Base-by-base conservation (phyloP, 148 eudicot genomes). In the Selenicereus undatus region DNA sequence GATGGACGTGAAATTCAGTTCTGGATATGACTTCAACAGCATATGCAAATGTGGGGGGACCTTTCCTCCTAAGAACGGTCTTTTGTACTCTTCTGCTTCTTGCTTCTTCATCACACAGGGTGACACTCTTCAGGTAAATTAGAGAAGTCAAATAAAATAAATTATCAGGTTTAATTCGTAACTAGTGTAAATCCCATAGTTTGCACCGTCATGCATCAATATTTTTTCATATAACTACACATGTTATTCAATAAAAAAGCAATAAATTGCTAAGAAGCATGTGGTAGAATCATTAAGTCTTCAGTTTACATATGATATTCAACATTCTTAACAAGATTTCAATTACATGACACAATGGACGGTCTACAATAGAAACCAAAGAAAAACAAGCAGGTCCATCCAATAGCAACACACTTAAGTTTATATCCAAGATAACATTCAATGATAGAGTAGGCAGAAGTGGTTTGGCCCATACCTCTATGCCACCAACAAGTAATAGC, bases 21-120 rank as follows among this genome's bases (percentile, higher is more conserved):
- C 86, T 91, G 24, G 99, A 93, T 75, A 92, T 84, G 90, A 96
- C 84, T 89, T 96, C 99, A 83, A 96, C 94, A 68, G 99, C 99
- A 87, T 97, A 93, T 60, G 97, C 88, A 85, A 96, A 96, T 52
- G 95, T 89, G 32, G 26, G 99, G 91, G 97, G 94, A 24, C 99
- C 99, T 88, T 96, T 96, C 85, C 99, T 93, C 88, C 93, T 98
- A 77, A 96, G 99, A 79, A 96, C 93, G 8, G 99, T 96, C 88
- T 96, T 96, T 86, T 92, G 97, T 82, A 96, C 99, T 84, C 92
- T 96, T 90, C 99, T 92, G 90, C 91, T 87, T 80, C 93, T 88
- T 14, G 99, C 99, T 90, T 96, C 99, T 85, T 96, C 99, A 70
- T 96, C 99, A 39, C 99, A 95, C 39, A 96, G 90, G 72, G 99